Conservation (phyloP, 495 filamentous ascomycete genomes). For the Niebla homalea region DNA sequence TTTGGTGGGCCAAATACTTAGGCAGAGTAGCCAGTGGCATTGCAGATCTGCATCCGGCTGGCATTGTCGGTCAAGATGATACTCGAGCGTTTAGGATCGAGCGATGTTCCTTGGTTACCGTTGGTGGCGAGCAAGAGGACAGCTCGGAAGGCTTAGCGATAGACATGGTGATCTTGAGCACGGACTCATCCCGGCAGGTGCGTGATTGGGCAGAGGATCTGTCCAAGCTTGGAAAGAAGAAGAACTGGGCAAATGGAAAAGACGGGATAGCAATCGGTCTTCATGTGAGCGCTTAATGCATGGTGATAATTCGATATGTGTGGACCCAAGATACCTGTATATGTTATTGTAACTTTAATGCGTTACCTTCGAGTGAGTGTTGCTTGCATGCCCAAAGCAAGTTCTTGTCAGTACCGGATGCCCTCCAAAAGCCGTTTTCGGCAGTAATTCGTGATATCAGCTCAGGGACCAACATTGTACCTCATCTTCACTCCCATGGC, state of each 20-base stretch:
- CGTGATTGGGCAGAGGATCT: constrained; percentile 25
- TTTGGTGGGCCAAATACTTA: constrained; percentile 52
- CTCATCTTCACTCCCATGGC: constrained; percentile 87
- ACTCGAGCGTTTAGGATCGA: constrained; percentile 15
- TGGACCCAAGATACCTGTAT: too few relatives aligned
- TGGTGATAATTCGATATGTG: too few relatives aligned
- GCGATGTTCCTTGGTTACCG: constrained; percentile 1
- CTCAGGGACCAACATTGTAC: constrained; percentile 60
- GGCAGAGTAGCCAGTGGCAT: constrained; percentile 36
- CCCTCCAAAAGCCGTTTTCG: neutral
- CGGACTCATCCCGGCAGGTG: neutral
- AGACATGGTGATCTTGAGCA: too few relatives aligned
- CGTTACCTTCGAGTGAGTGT: neutral
- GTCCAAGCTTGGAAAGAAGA: constrained; percentile 47
- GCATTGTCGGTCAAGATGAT: constrained; percentile 21
- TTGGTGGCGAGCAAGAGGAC: constrained; percentile 8
- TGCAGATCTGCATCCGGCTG: constrained; percentile 41
- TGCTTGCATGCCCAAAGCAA: neutral
- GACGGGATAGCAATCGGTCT: neutral
- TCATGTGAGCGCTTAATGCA: too few relatives aligned
- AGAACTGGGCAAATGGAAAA: constrained; percentile 35
- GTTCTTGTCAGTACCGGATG: too few relatives aligned
- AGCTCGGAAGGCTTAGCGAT: neutral
- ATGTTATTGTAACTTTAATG: neutral
- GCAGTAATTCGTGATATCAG: neutral